Percentiles rank a stretch among this genome's conserved stretches.
These are phyloP conservation scores for Meripilus lineatus DNA, from an alignment of 1,284 basidiomycete species.

Conservation along the genomic window DNA sequence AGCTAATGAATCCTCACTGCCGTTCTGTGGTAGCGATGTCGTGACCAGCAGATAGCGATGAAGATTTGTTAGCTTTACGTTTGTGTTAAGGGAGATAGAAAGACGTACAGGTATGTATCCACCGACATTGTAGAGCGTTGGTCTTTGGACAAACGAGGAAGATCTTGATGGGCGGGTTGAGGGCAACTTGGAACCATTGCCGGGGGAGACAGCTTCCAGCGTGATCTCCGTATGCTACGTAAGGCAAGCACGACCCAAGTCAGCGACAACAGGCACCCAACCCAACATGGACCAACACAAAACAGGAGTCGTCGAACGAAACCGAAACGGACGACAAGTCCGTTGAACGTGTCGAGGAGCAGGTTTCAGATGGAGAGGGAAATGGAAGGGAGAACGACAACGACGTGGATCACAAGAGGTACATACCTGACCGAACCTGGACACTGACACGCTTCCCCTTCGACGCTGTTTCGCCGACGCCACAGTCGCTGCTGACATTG, in stretches of 20 bases:
- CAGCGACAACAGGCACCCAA: neutral
- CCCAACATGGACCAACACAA: neutral
- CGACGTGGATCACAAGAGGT: neutral
- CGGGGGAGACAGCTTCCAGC: slow-evolving; percentile 2
- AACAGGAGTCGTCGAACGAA: no score
- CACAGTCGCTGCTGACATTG: slow-evolving; percentile 16
- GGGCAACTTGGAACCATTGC: neutral
- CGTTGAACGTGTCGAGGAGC: no score
- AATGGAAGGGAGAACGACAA: neutral
- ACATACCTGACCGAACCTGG: slow-evolving; percentile 50
- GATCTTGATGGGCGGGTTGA: slow-evolving; percentile 3
- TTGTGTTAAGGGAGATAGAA: neutral
- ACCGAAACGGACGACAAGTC: no score
- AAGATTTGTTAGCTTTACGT: no score
- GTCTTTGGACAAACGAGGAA: neutral
- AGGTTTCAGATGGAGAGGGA: no score
- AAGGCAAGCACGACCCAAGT: neutral
- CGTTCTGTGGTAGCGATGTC: slow-evolving; percentile 36
- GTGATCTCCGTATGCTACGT: slow-evolving; percentile 1
- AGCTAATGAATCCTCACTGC: slow-evolving; percentile 47
- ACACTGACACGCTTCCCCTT: slow-evolving; percentile 46
- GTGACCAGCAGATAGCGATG: no score
- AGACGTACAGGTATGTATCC: slow-evolving; percentile 37
- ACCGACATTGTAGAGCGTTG: no score
- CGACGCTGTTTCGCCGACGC: slow-evolving; percentile 29